Evolutionary conservation across 75 land plant species (phyloP).

Genomic region (Isoetes taiwanensis): DNA sequence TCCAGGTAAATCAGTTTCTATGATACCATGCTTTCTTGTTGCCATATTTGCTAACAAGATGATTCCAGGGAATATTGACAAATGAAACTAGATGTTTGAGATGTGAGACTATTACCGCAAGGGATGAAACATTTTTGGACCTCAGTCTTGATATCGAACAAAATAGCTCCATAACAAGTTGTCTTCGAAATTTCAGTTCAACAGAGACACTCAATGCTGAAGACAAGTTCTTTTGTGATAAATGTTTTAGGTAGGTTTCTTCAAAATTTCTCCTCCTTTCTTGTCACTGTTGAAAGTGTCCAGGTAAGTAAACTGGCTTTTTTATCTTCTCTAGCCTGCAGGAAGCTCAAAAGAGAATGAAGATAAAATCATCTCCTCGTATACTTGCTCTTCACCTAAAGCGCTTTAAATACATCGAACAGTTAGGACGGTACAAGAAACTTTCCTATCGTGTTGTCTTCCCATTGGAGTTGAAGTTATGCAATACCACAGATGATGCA

Average conservation of each 20-base stretch:
- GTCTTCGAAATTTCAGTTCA: constrained; percentile 88
- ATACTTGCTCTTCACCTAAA: constrained; percentile 86
- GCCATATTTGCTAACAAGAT: background rate
- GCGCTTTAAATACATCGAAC: constrained; percentile 94
- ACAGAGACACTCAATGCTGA: constrained; percentile 91
- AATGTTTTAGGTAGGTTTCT: constrained; percentile 70
- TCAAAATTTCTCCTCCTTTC: background rate
- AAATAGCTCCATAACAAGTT: constrained; percentile 92
- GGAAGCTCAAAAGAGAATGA: constrained; percentile 97
- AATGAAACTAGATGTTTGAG: constrained; percentile 89
- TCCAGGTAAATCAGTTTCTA: constrained; percentile 52
- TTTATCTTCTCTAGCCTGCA: constrained; percentile 52
- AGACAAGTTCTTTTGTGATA: constrained; percentile 96
- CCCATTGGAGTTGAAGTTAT: constrained; percentile 81
- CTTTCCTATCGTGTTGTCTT: constrained; percentile 87
- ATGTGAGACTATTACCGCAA: constrained; percentile 95
- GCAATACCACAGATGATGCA: constrained; percentile 69
- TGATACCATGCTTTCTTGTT: background rate
- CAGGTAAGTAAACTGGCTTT: background rate
- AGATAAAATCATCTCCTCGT: constrained; percentile 77
- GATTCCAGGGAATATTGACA: constrained; percentile 66
- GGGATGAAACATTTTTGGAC: constrained; percentile 90
- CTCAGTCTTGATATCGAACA: constrained; percentile 95
- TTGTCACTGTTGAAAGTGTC: background rate
- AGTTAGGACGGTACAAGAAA: constrained; percentile 88